Conservation (phyloP, 345 rosid species). For the Gossypium herbaceum region DNA sequence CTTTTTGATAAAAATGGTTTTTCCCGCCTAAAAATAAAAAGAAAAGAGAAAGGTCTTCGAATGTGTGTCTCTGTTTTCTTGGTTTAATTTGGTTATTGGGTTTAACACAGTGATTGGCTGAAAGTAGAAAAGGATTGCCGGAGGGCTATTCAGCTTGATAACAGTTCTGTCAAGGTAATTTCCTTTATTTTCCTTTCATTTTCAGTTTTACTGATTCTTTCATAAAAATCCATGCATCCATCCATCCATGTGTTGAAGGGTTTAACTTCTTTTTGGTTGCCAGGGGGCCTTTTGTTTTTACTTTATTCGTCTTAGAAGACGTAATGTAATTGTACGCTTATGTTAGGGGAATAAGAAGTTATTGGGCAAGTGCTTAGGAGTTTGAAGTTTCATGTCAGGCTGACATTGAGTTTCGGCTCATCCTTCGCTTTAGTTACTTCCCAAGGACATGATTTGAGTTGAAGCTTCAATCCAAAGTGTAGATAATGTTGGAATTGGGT, state of each 20-base stretch:
- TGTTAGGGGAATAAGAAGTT: neutral
- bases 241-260: no score
- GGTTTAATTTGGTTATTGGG: neutral
- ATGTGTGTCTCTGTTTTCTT: neutral
- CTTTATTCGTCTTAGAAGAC: neutral
- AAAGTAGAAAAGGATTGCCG: constrained; percentile 81
- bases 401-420: neutral
- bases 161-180: constrained; percentile 61
- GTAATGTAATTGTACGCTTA: neutral
- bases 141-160: constrained; percentile 68
- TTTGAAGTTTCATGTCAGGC: neutral
- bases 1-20: no score
- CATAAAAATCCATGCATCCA: no score
- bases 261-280: no score
- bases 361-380: neutral
- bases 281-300: neutral
- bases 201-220: neutral
- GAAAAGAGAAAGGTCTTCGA: neutral
- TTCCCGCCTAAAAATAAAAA: neutral
- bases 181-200: neutral
- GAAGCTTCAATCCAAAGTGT: no score
- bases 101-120: constrained; percentile 61
- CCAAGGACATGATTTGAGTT: neutral
- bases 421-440: neutral
- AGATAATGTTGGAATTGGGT: neutral